A percentile compares a stretch with the other conserved stretches of the same genome.
Evolutionary conservation across 345 rosid genomes (phyloP).

Genomic region (Toxicodendron radicans): DNA sequence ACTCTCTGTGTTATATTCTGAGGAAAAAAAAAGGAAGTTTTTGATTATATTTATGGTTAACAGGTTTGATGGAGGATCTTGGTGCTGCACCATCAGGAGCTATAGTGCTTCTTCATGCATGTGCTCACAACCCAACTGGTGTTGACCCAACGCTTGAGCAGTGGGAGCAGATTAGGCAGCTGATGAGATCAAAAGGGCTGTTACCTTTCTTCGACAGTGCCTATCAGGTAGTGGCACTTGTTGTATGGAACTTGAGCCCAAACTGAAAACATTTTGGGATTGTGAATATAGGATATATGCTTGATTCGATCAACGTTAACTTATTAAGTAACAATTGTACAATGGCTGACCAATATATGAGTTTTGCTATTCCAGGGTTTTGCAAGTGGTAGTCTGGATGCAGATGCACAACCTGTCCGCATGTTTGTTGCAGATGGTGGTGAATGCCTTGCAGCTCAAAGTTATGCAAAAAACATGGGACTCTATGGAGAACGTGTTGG

Average conservation of each 20-base stretch:
- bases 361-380: slow-evolving; percentile 50
- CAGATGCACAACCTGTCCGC: slow-evolving; percentile 62
- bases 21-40: too few relatives aligned
- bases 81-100: slow-evolving; percentile 87
- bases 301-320: not conserved
- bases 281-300: not conserved
- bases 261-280: not conserved
- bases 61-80: slow-evolving; percentile 89
- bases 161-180: slow-evolving; percentile 86
- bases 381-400: slow-evolving; percentile 71
- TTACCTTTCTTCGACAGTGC: slow-evolving; percentile 97
- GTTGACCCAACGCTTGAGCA: slow-evolving; percentile 89
- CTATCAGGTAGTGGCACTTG: slow-evolving; percentile 66
- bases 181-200: slow-evolving; percentile 67
- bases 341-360: slow-evolving; percentile 10
- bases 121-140: slow-evolving; percentile 99
- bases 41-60: slow-evolving; percentile 12
- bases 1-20: not conserved
- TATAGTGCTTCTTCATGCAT: slow-evolving; percentile 91
- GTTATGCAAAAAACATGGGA: slow-evolving; percentile 81
- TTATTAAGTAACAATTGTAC: not conserved
- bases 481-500: slow-evolving; percentile 84
- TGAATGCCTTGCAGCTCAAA: slow-evolving; percentile 67
- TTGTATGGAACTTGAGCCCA: not conserved
- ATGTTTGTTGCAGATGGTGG: slow-evolving; percentile 73